Evolutionary conservation across 164 flowering plant species (phyloP).

Genomic region (Berberis vulgaris): DNA sequence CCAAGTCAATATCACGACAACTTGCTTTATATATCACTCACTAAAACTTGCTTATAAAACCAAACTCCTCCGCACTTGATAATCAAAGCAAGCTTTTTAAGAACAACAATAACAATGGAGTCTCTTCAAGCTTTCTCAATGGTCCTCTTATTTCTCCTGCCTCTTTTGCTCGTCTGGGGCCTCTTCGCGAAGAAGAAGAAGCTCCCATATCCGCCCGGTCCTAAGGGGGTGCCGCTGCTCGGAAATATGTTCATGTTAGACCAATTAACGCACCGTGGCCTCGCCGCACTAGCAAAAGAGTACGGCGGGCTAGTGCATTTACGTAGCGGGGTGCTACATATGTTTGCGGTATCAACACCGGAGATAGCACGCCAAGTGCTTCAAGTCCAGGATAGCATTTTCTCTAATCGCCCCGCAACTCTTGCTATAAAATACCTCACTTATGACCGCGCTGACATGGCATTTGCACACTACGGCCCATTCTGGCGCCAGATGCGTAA

Average conservation of each 20-base stretch:
- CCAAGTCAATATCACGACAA: too few species aligned
- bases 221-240: conserved; percentile 51
- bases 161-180: neutral
- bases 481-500: conserved; percentile 92
- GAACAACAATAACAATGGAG: neutral
- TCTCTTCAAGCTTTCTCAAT: neutral
- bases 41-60: conserved; percentile 25
- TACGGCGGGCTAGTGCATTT: conserved; percentile 68
- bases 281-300: conserved; percentile 40
- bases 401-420: conserved; percentile 68
- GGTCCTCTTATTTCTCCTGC: neutral
- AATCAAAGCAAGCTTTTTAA: neutral
- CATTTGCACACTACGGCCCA: conserved; percentile 75
- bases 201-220: conserved; percentile 62
- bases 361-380: conserved; percentile 67
- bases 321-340: conserved; percentile 47
- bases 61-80: neutral
- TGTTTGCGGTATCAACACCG: conserved; percentile 49
- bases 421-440: conserved; percentile 60
- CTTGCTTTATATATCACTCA: too few species aligned
- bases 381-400: conserved; percentile 56
- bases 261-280: conserved; percentile 75
- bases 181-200: too few species aligned
- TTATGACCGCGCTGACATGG: conserved; percentile 81
- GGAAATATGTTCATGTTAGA: conserved; percentile 77